phyloP scores from a whole-genome alignment of 2,329 filamentous ascomycete species.

The Fusarium sp. region DNA sequence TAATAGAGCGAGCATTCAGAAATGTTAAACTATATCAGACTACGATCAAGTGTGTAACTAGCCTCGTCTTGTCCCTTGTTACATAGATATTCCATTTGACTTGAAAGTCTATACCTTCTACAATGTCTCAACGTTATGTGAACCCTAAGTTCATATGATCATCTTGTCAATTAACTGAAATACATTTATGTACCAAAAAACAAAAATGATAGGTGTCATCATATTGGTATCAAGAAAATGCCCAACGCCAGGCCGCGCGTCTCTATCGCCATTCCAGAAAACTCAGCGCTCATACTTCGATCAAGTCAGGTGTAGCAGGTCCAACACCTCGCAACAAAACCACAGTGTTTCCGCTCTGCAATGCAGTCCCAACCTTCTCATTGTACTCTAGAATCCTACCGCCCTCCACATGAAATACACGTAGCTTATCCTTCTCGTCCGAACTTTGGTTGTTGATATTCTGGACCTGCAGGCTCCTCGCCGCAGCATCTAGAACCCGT shows the following conservation, averaged over 20 bases:
- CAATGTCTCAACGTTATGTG: too few relatives aligned
- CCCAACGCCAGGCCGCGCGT: conserved; percentile 37
- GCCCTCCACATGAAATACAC: conserved; percentile 93
- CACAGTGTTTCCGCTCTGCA: conserved; percentile 87
- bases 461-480: conserved; percentile 77
- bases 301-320: conserved; percentile 73
- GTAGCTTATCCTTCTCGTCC: conserved; percentile 79
- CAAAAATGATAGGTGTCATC: too few relatives aligned
- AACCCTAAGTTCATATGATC: too few relatives aligned
- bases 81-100: too few relatives aligned
- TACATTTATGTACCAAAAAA: too few relatives aligned
- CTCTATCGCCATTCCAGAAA: conserved; percentile 15
- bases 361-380: conserved; percentile 79
- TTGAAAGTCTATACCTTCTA: too few relatives aligned
- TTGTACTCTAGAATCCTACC: conserved; percentile 86
- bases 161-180: too few relatives aligned
- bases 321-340: conserved; percentile 88
- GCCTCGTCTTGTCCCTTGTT: too few relatives aligned
- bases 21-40: too few relatives aligned
- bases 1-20: too few relatives aligned
- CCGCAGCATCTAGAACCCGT: conserved; percentile 79
- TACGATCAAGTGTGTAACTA: too few relatives aligned
- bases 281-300: conserved; percentile 54
- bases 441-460: conserved; percentile 84
- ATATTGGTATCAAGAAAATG: not conserved